A percentile compares a stretch with the other conserved stretches of the same genome.
Conservation (phyloP, 768 basidiomycete species). For the Phallus indusiatus region DNA sequence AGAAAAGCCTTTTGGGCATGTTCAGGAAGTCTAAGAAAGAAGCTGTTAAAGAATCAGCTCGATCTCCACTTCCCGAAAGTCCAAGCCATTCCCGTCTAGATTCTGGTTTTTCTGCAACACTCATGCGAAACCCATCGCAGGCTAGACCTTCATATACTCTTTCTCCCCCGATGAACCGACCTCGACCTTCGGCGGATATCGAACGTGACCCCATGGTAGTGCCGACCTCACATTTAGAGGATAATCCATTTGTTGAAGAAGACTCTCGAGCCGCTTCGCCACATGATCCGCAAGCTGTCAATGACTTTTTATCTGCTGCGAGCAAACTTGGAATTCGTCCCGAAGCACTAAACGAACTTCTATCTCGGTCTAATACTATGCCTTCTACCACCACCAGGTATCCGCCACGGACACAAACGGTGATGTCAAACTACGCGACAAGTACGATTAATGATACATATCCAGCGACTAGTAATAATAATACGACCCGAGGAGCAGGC, state of each 20-base stretch:
- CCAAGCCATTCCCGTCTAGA: conserved; percentile 22
- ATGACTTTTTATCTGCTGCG: conserved; percentile 70
- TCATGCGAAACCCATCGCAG: conserved; percentile 24
- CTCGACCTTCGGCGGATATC: not conserved
- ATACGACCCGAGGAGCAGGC: not conserved
- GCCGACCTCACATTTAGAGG: conserved; percentile 24
- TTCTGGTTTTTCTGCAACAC: conserved; percentile 28
- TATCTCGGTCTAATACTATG: conserved; percentile 62
- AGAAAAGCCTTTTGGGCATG: conserved; percentile 75
- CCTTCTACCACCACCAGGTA: conserved; percentile 33
- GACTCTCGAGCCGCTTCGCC: conserved; percentile 17
- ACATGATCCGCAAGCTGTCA: conserved; percentile 45
- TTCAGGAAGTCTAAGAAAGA: conserved; percentile 37
- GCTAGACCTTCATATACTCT: not conserved
- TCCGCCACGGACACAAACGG: not conserved
- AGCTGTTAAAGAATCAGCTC: conserved; percentile 14
- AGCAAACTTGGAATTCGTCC: conserved; percentile 68
- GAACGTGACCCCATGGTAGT: conserved; percentile 14
- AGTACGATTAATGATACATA: conserved; percentile 2
- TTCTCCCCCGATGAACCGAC: conserved; percentile 19
- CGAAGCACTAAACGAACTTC: conserved; percentile 55
- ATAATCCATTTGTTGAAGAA: conserved; percentile 19
- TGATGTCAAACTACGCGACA: conserved; percentile 22
- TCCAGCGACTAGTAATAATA: not conserved
- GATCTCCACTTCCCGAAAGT: conserved; percentile 21